A percentile compares a stretch with the other conserved stretches of the same genome.
Evolutionary conservation across 495 filamentous ascomycete species (phyloP).

Genomic region (Penicillium dipodomyicola): DNA sequence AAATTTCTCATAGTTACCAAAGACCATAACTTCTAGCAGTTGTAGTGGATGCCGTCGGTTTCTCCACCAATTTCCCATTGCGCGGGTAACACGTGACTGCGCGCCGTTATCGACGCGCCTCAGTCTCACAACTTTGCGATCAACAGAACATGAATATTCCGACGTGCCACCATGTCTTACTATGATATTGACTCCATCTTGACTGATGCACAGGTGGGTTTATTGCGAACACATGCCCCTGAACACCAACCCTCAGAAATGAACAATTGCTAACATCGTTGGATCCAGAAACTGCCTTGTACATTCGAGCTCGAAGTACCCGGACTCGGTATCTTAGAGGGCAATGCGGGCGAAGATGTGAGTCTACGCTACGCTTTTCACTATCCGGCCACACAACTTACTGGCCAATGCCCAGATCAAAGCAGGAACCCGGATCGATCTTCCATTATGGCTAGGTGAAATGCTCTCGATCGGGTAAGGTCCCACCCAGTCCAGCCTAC

Average conservation of each 20-base stretch:
- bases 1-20: neutral
- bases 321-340: constrained; percentile 82
- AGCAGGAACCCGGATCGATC: constrained; percentile 70
- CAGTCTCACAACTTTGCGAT: constrained; percentile 3
- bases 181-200: constrained; percentile 94
- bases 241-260: neutral
- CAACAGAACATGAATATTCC: constrained; percentile 11
- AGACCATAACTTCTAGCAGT: neutral
- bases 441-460: constrained; percentile 96
- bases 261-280: constrained; percentile 18
- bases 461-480: constrained; percentile 81
- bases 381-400: constrained; percentile 4
- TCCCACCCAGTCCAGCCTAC: neutral
- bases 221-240: neutral
- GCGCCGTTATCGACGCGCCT: constrained; percentile 20
- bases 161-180: constrained; percentile 61
- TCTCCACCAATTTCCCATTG: neutral
- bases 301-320: constrained; percentile 88
- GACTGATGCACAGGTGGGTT: constrained; percentile 78
- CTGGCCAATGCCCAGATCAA: constrained; percentile 56
- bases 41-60: neutral
- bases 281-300: constrained; percentile 81
- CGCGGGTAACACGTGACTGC: constrained; percentile 18
- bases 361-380: constrained; percentile 24
- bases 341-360: constrained; percentile 65